These are phyloP conservation scores for Kluyveromyces sp. DNA, from an alignment of 1,139 yeast species.

Conservation along the genomic window DNA sequence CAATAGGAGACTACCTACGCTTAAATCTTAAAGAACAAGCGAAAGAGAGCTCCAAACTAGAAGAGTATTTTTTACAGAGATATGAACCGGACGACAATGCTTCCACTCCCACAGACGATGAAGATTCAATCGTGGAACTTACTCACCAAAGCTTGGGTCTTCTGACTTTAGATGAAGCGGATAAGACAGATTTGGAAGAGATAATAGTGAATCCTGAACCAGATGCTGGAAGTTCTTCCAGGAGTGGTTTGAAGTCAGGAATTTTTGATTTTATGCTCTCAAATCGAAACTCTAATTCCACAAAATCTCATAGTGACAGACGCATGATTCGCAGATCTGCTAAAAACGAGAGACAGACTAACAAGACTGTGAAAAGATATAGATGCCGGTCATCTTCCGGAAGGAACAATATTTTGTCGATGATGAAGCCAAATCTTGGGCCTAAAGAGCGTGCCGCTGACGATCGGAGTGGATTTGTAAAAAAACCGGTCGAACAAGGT, in stretches of 20 bases:
- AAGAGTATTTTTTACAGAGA: conserved; percentile 3
- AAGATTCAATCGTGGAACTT: background rate
- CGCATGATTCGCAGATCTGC: too few species aligned
- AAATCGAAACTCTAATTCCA: background rate
- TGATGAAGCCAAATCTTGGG: background rate
- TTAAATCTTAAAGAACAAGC: background rate
- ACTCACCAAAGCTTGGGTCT: background rate
- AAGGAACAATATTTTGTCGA: background rate
- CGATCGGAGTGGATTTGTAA: too few species aligned
- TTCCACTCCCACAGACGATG: background rate
- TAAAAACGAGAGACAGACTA: background rate
- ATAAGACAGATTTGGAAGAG: background rate
- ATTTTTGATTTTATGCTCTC: conserved; percentile 1
- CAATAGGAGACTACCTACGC: background rate
- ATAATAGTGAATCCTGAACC: background rate
- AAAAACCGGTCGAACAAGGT: too few species aligned
- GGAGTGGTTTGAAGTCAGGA: background rate
- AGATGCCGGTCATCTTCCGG: background rate
- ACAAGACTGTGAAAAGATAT: background rate
- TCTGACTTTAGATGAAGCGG: conserved; percentile 4
- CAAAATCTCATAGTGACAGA: background rate
- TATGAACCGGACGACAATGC: conserved; percentile 4
- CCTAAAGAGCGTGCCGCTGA: too few species aligned
- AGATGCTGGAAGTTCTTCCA: background rate
- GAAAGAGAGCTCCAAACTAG: background rate